Conservation (phyloP, 2,329 filamentous ascomycete species). For the Trichoderma guizhouense region DNA sequence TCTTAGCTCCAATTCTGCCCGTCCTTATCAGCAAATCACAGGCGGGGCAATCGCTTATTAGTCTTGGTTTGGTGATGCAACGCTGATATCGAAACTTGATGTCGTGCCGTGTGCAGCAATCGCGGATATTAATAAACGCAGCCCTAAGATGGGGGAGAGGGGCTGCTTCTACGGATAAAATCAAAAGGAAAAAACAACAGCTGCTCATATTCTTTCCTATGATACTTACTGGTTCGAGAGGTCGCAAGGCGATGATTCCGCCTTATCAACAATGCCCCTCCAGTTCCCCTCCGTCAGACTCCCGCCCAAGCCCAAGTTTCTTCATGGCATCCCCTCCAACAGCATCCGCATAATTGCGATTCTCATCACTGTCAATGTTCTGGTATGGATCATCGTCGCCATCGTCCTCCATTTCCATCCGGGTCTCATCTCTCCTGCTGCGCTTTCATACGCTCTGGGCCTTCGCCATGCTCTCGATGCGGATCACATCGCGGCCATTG, state of each 20-base stretch:
- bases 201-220: not conserved
- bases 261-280: not conserved
- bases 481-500: constrained; percentile 85
- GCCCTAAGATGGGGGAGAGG: not conserved
- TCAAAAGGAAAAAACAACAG: not conserved
- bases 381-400: constrained; percentile 54
- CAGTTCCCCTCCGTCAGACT: constrained; percentile 4
- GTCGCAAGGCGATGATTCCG: not conserved
- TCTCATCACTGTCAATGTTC: constrained; percentile 49
- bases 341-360: constrained; percentile 48
- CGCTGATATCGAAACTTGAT: not conserved
- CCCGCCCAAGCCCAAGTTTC: constrained; percentile 30
- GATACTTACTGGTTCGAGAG: not conserved
- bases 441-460: constrained; percentile 83
- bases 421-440: constrained; percentile 71
- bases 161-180: not conserved
- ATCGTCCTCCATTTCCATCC: constrained; percentile 53
- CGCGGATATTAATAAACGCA: not conserved
- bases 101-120: not conserved
- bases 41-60: not conserved
- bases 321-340: constrained; percentile 32
- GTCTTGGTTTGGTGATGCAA: not conserved
- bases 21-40: constrained; percentile 1
- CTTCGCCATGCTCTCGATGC: constrained; percentile 94
- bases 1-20: not conserved